phyloP scores from a whole-genome alignment of 495 filamentous ascomycete genomes.

The Collariella sp. region DNA sequence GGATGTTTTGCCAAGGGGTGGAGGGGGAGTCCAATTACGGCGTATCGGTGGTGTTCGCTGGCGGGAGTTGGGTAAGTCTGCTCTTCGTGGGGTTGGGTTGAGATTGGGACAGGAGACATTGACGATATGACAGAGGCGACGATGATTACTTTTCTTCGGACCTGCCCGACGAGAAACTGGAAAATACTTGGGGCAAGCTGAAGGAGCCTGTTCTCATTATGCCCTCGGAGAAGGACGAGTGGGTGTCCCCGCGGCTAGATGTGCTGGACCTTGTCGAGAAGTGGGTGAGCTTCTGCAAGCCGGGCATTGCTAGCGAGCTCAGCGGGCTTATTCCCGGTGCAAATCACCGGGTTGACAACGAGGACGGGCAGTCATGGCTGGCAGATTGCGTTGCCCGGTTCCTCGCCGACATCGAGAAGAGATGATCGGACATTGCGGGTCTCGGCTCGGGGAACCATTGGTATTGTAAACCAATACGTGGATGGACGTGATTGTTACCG shows the following conservation, averaged over 20 bases:
- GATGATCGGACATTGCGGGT: background rate
- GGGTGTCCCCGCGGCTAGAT: conserved; percentile 54
- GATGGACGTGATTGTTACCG: no score
- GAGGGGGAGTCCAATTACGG: conserved; percentile 49
- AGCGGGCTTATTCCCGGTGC: conserved; percentile 38
- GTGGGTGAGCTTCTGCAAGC: conserved; percentile 45
- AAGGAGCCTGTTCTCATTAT: conserved; percentile 53
- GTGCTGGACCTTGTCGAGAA: conserved; percentile 51
- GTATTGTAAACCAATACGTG: background rate
- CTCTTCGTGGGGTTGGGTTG: background rate
- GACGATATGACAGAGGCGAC: conserved; percentile 42
- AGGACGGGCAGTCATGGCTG: conserved; percentile 30
- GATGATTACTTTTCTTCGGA: conserved; percentile 90
- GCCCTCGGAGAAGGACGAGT: conserved; percentile 65
- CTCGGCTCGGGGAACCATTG: background rate
- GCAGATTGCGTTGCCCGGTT: conserved; percentile 32
- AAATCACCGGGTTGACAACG: conserved; percentile 33
- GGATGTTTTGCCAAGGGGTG: conserved; percentile 43
- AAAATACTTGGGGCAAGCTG: conserved; percentile 53
- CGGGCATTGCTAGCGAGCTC: conserved; percentile 32
- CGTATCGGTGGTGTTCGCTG: conserved; percentile 60
- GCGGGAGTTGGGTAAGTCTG: conserved; percentile 43
- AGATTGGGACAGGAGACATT: background rate
- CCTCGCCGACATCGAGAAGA: conserved; percentile 21
- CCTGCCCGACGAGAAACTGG: conserved; percentile 50